These are phyloP conservation scores for Stylosanthes scabra DNA, from an alignment of 331 rosid species.

Conservation along the genomic window DNA sequence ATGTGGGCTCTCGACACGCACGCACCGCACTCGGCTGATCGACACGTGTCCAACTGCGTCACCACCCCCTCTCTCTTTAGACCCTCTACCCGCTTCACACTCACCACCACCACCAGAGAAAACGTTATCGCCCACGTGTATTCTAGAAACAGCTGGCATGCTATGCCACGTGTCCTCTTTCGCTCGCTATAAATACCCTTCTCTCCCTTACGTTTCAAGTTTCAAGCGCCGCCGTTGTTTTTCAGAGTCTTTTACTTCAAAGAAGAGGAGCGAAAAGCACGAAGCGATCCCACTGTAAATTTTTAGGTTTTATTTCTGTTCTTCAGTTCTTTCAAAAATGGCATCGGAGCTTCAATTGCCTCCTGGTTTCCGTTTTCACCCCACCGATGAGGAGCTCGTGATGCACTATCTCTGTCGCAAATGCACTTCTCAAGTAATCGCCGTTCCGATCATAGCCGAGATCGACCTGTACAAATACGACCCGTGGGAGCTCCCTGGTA, in stretches of 20 bases:
- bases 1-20: conserved; percentile 56
- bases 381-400: conserved; percentile 97
- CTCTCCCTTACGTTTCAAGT: conserved; percentile 61
- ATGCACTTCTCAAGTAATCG: conserved; percentile 73
- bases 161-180: conserved; percentile 55
- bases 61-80: conserved; percentile 26
- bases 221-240: conserved; percentile 73
- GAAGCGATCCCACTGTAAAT: no score
- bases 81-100: conserved; percentile 13
- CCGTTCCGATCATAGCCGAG: conserved; percentile 85
- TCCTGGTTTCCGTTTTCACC: conserved; percentile 95
- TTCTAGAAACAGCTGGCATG: conserved; percentile 47
- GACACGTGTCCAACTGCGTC: conserved; percentile 60
- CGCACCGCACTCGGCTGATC: conserved; percentile 33
- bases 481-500: conserved; percentile 93
- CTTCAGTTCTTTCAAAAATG: conserved; percentile 27
- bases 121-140: conserved; percentile 75
- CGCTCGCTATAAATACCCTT: conserved; percentile 54
- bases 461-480: conserved; percentile 83
- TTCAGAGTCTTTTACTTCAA: not conserved
- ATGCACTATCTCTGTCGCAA: conserved; percentile 88
- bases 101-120: conserved; percentile 28
- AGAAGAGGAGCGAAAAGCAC: not conserved
- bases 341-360: conserved; percentile 78
- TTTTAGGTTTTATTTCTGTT: not conserved